These are phyloP conservation scores for Penicillium ucsense DNA, from an alignment of 495 filamentous ascomycete genomes.

Conservation along the genomic window DNA sequence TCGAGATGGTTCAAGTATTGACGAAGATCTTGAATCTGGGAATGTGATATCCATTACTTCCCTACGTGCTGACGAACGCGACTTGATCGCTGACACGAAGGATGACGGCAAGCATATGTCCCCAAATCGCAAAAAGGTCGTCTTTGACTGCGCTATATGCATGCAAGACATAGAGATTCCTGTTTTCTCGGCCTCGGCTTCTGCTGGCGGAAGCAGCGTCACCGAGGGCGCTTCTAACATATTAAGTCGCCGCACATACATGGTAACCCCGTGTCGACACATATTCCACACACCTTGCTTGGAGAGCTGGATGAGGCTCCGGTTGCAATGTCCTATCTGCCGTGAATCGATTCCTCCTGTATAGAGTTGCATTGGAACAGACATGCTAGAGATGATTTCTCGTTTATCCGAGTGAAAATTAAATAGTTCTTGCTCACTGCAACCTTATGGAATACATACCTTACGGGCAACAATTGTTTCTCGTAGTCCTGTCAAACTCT, in stretches of 20 bases:
- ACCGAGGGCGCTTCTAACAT: conserved; percentile 56
- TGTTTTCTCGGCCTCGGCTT: conserved; percentile 52
- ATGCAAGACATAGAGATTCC: conserved; percentile 85
- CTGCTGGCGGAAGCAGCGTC: conserved; percentile 35
- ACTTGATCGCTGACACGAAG: conserved; percentile 27
- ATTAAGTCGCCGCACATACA: conserved; percentile 71
- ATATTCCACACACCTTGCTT: conserved; percentile 91
- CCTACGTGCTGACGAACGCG: conserved; percentile 33
- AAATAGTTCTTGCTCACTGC: too few species aligned
- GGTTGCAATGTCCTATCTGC: conserved; percentile 93
- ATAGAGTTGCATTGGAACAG: conserved; percentile 23
- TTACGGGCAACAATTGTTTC: too few species aligned
- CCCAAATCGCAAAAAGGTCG: conserved; percentile 43
- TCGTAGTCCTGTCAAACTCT: too few species aligned
- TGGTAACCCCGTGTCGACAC: conserved; percentile 95
- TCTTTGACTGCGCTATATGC: conserved; percentile 92
- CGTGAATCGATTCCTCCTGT: conserved; percentile 79
- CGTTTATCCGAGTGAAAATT: too few species aligned
- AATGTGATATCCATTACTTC: conserved; percentile 62
- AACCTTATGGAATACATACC: too few species aligned
- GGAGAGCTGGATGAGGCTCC: conserved; percentile 91
- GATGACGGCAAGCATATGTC: conserved; percentile 28
- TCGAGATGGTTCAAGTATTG: conserved; percentile 44
- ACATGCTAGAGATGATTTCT: too few species aligned
- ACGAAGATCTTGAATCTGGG: conserved; percentile 64